A percentile compares a stretch with the other conserved stretches of the same genome.
Conservation (phyloP, 2,329 filamentous ascomycete species). For the Rutstroemia sp. region DNA sequence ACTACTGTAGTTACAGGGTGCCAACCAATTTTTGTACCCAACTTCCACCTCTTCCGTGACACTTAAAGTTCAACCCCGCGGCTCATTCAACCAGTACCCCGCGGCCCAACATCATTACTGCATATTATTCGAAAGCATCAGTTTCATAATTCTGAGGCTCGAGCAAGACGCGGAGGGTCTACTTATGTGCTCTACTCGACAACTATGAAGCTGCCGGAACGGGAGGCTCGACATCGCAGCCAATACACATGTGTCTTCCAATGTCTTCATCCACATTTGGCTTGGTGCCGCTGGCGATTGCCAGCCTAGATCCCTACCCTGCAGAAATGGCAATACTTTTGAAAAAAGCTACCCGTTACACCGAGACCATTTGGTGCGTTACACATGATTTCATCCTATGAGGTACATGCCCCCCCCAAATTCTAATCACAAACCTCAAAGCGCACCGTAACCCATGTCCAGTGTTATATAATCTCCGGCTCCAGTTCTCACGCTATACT, state of each 20-base stretch:
- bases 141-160: neutral
- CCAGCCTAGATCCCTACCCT: neutral
- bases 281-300: neutral
- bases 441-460: neutral
- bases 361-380: neutral
- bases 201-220: neutral
- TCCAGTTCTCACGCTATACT: neutral
- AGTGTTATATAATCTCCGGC: neutral
- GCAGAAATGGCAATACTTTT: neutral
- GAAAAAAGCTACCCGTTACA: neutral
- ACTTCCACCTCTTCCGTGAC: neutral
- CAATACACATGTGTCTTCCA: neutral
- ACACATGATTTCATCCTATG: neutral
- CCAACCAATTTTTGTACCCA: neutral
- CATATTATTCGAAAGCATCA: neutral
- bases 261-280: neutral
- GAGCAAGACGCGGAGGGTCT: neutral
- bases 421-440: neutral
- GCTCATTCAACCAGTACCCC: neutral
- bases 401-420: neutral
- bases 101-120: neutral
- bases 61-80: neutral
- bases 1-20: neutral
- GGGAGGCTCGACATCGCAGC: neutral
- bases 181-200: neutral